Conservation (phyloP, 352 stramenopile species). For the Globisporangium acanthophoron region DNA sequence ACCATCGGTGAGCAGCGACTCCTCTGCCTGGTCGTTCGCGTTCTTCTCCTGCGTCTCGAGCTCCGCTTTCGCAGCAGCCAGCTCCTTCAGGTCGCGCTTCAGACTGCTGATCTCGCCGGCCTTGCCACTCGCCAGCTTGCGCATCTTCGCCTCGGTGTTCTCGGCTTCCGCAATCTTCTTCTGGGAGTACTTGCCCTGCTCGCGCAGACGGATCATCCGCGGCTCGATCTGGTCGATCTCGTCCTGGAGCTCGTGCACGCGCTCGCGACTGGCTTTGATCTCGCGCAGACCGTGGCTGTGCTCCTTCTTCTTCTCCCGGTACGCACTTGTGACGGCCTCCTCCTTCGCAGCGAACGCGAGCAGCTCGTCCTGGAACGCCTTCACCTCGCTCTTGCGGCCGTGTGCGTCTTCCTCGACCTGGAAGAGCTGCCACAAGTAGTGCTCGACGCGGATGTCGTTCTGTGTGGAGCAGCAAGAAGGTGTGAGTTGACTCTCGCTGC, state of each 20-base stretch:
- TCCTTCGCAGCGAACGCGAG: constrained; percentile 43
- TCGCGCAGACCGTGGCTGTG: constrained; percentile 46
- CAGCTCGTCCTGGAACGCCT: constrained; percentile 38
- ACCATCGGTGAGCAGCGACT: constrained; percentile 58
- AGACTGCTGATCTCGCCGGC: constrained; percentile 79
- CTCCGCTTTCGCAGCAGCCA: constrained; percentile 52
- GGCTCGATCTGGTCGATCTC: constrained; percentile 83
- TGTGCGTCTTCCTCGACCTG: constrained; percentile 91
- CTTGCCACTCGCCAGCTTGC: constrained; percentile 83
- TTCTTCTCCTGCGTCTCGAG: constrained; percentile 41
- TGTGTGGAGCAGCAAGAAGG: constrained; percentile 11
- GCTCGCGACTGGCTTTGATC: constrained; percentile 52
- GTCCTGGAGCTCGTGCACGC: constrained; percentile 73
- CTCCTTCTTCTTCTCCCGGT: constrained; percentile 76
- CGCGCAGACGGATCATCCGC: constrained; percentile 77
- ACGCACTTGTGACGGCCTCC: constrained; percentile 28
- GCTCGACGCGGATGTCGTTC: constrained; percentile 81
- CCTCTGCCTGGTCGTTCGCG: constrained; percentile 27
- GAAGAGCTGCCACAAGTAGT: constrained; percentile 96
- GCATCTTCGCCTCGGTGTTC: constrained; percentile 39
- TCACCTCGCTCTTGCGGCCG: constrained; percentile 74
- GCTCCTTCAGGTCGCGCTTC: constrained; percentile 54
- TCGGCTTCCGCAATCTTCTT: constrained; percentile 63
- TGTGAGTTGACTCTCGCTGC: background rate
- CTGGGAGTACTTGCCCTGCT: constrained; percentile 82